phyloP scores from a whole-genome alignment of 305 asterid species.

The Fraxinus angustifolia region DNA sequence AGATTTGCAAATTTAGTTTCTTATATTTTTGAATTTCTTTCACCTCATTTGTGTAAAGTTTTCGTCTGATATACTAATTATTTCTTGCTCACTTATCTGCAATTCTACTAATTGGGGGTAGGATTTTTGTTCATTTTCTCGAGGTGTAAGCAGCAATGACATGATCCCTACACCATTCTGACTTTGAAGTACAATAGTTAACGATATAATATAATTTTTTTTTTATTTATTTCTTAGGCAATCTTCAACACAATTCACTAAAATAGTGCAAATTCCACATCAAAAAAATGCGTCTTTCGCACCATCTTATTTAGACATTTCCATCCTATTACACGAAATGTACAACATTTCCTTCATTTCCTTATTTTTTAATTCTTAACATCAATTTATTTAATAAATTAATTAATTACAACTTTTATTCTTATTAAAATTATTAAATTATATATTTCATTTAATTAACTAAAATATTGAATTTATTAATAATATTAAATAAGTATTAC shows the following conservation, averaged over 20 bases:
- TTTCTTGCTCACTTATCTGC: neutral
- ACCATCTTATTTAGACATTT: neutral
- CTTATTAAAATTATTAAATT: too few relatives aligned
- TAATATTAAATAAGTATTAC: too few relatives aligned
- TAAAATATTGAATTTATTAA: neutral
- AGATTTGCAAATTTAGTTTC: slow-evolving; percentile 17
- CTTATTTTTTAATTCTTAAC: neutral
- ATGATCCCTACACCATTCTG: neutral
- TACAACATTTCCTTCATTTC: neutral
- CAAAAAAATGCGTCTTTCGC: neutral
- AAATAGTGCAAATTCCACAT: neutral
- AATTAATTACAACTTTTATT: neutral
- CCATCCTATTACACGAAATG: too few relatives aligned
- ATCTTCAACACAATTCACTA: neutral
- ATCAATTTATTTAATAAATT: neutral
- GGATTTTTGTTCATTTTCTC: neutral
- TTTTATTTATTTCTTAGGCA: neutral
- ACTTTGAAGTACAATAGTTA: neutral
- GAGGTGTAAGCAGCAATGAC: neutral
- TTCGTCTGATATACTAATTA: neutral
- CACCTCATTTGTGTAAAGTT: neutral
- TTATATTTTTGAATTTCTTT: neutral
- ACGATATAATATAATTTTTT: neutral
- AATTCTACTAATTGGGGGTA: neutral
- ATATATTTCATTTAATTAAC: neutral